phyloP scores from a whole-genome alignment of 768 basidiomycete species.

The Rhodotorula kratochvilovae region DNA sequence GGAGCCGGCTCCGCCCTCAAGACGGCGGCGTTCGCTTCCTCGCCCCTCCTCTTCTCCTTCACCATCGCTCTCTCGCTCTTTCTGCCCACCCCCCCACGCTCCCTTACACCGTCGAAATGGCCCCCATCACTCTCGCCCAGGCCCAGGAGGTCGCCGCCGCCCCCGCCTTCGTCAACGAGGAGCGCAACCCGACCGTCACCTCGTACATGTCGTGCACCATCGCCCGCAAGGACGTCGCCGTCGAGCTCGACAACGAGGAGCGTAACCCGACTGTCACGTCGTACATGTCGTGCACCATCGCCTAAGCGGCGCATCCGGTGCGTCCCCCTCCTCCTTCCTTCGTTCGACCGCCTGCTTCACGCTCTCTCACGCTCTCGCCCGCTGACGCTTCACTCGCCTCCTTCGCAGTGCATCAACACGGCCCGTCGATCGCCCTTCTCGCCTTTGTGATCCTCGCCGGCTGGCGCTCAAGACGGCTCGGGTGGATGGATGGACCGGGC shows the following conservation, averaged over 20 bases:
- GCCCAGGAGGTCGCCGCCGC: background rate
- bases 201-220: background rate
- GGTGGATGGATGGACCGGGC: no score
- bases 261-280: background rate
- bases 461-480: no score
- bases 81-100: background rate
- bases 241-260: slow-evolving; percentile 1
- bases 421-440: no score
- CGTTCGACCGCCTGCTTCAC: background rate
- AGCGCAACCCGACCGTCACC: background rate
- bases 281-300: background rate
- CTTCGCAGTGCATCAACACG: no score
- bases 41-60: no score
- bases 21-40: no score
- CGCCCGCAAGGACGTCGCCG: background rate
- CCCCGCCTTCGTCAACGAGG: background rate
- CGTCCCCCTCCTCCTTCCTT: no score
- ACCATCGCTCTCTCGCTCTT: no score
- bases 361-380: no score
- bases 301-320: background rate
- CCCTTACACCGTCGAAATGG: background rate
- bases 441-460: no score
- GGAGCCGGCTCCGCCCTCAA: no score
- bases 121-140: slow-evolving; percentile 4
- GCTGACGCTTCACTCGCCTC: no score